Base-by-base conservation (phyloP, 257 asterid species). In the Nyctanthes arbortristis region DNA sequence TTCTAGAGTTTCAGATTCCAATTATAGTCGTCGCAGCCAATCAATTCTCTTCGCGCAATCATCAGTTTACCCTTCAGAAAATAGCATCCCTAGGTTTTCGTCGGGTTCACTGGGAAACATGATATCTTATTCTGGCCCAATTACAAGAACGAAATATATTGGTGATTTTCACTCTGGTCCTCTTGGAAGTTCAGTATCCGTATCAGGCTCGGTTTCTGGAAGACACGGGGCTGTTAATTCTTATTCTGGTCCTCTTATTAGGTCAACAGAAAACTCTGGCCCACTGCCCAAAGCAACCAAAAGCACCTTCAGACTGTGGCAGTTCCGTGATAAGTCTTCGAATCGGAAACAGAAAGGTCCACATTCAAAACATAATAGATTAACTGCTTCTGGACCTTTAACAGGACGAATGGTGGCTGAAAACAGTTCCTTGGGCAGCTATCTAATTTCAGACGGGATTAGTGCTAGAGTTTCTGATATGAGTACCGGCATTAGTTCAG, bases 51-150 rank as follows among this genome's bases (percentile, higher is more conserved):
- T 84, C 75, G 75, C 78, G 80, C 96, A 87, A 30, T 92, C 97
- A 0, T 82, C 94, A 0, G 95, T 92, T 74, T 87, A 84, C 68
- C 97, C 95, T 2, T 79, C 96, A 0, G 97, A 92, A 72, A 85
- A 76, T 73, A 81, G 69, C 37, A 63, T 75, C 60, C 79, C 85
- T 64, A 83, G 93, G 67, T 81, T 80, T 73, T 81, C 89, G 10
- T 76, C 88, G 0, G 87, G 83, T 22, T 68, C 80, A 1, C 67
- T 83, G 8, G 82, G 82, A 39, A 83, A 75, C 62, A n/a, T 65
- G n/a, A 79, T 81, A 32, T 78, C 89, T 16, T 72, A 66, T 4
- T 89, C 98, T 1, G 95, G 98, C 52, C 96, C 95, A 13, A 79
- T 92, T 28, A 52, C 66, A 62, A 80, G 87, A 79, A 65, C 84